Base-by-base conservation (phyloP, 176 grass and related monocot species). In the Eremochloa ophiuroides region DNA sequence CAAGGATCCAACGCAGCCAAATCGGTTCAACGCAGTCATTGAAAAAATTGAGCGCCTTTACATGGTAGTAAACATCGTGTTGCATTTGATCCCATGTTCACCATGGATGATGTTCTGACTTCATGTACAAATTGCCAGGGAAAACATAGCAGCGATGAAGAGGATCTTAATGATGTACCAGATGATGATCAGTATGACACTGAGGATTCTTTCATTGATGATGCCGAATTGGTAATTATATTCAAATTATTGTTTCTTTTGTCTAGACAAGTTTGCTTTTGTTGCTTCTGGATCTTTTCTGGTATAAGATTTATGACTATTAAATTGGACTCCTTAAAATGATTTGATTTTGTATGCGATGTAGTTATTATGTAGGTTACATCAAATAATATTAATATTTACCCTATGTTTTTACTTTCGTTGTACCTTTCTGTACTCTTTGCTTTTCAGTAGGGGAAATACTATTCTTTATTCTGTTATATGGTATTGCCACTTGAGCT, bases 161-260 rank as follows among this genome's bases (percentile, higher is more conserved):
- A 96, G 83, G 89, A 99, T 75, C 80, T 93, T 69, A 87, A 91
- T 74, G 93, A 95, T 85, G 91, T 84, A 30, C 97, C 89, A 0
- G 97, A 96, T 73, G 97, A 99, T 83, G 97, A 99, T 92, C 93
- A 99, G 75, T 99, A 99, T 83, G 93, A 99, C 42, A 99, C 97
- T 39, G 93, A 99, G 71, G 97, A 99, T 90, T 99, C 97, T 64
- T 99, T 99, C 75, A 99, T 99, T 78, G 97, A 99, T 78, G 97
- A 99, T 67, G 80, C 87, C 20, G 97, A 99, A 82, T 83, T 99
- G 97, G 97, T 99, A 73, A 85, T 90, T 81, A 62, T 81, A 55
- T 78, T 84, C 28, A 58, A 72, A 69, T 9, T 34, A 58, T 74
- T 41, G 4, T 82, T 46, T 29, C 40, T 56, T 53, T 41, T 75